Evolutionary conservation across 129 eudicot genomes (phyloP), one percentile per base, ranked within the genome.

Genomic region (Artemisia annua): DNA sequence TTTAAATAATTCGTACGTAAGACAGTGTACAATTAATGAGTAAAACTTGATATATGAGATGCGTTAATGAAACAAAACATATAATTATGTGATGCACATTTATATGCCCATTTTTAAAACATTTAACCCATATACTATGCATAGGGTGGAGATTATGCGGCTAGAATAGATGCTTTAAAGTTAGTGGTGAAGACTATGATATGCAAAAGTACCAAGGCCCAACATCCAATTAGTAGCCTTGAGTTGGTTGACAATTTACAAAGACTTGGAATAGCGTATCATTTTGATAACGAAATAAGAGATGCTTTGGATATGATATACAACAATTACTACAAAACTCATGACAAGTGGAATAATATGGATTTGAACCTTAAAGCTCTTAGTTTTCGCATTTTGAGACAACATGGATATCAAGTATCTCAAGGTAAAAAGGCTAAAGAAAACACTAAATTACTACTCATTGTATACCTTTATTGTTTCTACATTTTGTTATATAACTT

Each of bases 221-320:
- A 15, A 46, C 18, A 15, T 60, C 79, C 57, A 51, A 39, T 80
- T 43, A 26, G 46, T 16, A 22, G 18, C 0, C 72, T 75, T 6
- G 78, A 70, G 69, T 4, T 81, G 48, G 19, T 81, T 70, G 74
- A 70, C 72, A 13, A 75, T 9, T 48, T 75, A 77, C 70, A 75
- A 16, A 75, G 81, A 70, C 78, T 81, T 0, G 78, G 83, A 57
- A 24, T 79, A 30, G 63, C 74, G n/a, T 72, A 79, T 57, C 78
- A 54, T 51, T 80, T 80, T 43, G 65, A 53, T 3, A 65, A 69
- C 3, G 84, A 80, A 69, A 63, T 77, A 77, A 61, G 58, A 19
- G 24, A 51, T 3, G 24, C 62, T 1, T 58, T 79, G 56, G 58
- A 66, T 16, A 16, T 35, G 64, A 48, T 79, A 44, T 72, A 79